These are phyloP conservation scores for Pichia ethanolica DNA, from an alignment of 805 yeast genomes.

Conservation along the genomic window DNA sequence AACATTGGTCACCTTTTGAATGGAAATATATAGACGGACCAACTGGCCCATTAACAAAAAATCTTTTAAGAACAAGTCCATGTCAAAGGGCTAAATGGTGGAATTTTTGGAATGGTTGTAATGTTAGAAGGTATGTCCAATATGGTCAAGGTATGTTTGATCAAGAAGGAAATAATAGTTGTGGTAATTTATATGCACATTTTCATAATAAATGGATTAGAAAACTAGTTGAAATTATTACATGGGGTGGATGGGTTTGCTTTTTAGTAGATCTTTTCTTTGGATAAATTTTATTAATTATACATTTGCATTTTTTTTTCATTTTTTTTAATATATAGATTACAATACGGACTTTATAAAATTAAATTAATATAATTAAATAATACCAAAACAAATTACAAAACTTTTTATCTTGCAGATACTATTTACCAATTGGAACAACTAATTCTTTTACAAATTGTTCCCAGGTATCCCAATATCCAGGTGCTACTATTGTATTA, in stretches of 20 bases:
- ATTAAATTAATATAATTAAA: too few relatives aligned
- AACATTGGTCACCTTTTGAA: conserved; percentile 80
- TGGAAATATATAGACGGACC: conserved; percentile 93
- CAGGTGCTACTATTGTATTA: conserved; percentile 68
- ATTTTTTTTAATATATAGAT: neutral
- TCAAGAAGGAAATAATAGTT: conserved; percentile 70
- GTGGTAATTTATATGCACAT: conserved; percentile 41
- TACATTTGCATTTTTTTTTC: neutral
- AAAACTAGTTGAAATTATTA: conserved; percentile 28
- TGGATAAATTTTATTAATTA: conserved; percentile 23
- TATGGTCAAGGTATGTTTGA: conserved; percentile 81
- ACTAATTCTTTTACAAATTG: conserved; percentile 43
- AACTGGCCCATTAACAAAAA: conserved; percentile 77
- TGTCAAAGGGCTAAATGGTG: conserved; percentile 91
- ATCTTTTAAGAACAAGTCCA: conserved; percentile 57
- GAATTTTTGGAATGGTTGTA: conserved; percentile 81
- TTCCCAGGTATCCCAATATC: conserved; percentile 67
- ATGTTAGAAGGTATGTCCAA: conserved; percentile 61
- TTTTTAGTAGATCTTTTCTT: conserved; percentile 33
- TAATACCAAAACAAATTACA: too few relatives aligned
- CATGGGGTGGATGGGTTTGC: conserved; percentile 42
- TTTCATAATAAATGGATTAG: conserved; percentile 22
- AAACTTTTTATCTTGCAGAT: neutral
- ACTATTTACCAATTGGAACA: conserved; percentile 26
- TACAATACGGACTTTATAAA: too few relatives aligned